Evolutionary conservation across 2,329 filamentous ascomycete genomes (phyloP).

Genomic region (Mycosphaerella arachidis): DNA sequence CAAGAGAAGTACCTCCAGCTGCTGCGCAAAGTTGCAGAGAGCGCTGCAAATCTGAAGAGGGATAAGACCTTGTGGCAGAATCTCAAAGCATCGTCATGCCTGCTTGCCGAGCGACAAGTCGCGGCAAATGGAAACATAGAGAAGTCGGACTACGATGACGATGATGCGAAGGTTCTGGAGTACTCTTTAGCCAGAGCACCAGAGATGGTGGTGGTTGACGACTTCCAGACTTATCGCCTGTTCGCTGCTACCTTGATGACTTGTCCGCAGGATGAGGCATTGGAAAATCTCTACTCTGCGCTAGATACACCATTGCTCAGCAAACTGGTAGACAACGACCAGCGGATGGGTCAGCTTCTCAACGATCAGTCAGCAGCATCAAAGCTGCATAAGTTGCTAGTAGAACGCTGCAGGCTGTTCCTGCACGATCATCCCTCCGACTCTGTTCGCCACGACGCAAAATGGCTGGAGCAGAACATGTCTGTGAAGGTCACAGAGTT

Average conservation of each 20-base stretch:
- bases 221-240: slow-evolving; percentile 80
- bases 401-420: slow-evolving; percentile 86
- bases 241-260: slow-evolving; percentile 83
- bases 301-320: slow-evolving; percentile 76
- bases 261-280: slow-evolving; percentile 79
- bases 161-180: slow-evolving; percentile 58
- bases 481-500: slow-evolving; percentile 71
- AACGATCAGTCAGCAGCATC: slow-evolving; percentile 65
- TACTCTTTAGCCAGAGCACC: slow-evolving; percentile 70
- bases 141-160: slow-evolving; percentile 41
- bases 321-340: slow-evolving; percentile 70
- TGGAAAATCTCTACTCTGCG: slow-evolving; percentile 79
- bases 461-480: slow-evolving; percentile 86
- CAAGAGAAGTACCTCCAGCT: slow-evolving; percentile 83
- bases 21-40: slow-evolving; percentile 74
- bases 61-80: slow-evolving; percentile 73
- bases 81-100: slow-evolving; percentile 70
- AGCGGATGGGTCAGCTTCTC: slow-evolving; percentile 63
- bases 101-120: slow-evolving; percentile 79
- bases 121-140: slow-evolving; percentile 51
- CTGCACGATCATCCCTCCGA: slow-evolving; percentile 77
- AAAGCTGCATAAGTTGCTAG: slow-evolving; percentile 71
- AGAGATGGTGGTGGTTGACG: slow-evolving; percentile 75
- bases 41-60: slow-evolving; percentile 63
- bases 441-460: slow-evolving; percentile 76